These are phyloP conservation scores for Candida corydali DNA, from an alignment of 805 yeast species.

Conservation along the genomic window DNA sequence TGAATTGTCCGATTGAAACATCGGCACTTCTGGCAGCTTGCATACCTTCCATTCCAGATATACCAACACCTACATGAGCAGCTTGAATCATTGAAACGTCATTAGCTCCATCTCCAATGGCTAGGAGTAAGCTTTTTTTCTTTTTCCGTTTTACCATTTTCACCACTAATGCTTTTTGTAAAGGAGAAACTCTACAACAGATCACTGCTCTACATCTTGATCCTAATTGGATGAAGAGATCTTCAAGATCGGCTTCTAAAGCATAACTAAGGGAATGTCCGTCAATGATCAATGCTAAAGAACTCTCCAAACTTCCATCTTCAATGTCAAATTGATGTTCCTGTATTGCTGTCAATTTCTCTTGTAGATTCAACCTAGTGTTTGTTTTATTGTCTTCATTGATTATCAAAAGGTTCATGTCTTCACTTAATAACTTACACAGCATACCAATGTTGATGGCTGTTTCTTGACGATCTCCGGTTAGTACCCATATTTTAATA, in stretches of 20 bases:
- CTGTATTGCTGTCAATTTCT: conserved; percentile 70
- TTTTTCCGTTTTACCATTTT: conserved; percentile 82
- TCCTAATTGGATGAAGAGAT: conserved; percentile 72
- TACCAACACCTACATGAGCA: conserved; percentile 98
- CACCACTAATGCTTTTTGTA: conserved; percentile 95
- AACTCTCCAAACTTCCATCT: conserved; percentile 53
- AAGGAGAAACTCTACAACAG: conserved; percentile 96
- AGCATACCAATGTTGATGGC: conserved; percentile 99
- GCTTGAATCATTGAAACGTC: conserved; percentile 99
- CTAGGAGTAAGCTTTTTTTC: conserved; percentile 70
- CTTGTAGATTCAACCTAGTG: conserved; percentile 66
- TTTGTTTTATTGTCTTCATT: conserved; percentile 82
- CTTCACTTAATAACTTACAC: conserved; percentile 89
- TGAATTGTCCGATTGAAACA: conserved; percentile 93
- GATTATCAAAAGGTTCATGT: conserved; percentile 86
- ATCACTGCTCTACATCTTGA: conserved; percentile 90
- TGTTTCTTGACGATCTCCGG: conserved; percentile 98
- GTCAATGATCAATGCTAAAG: conserved; percentile 88
- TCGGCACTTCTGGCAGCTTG: conserved; percentile 99
- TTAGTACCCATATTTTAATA: conserved; percentile 93
- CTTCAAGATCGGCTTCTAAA: conserved; percentile 75
- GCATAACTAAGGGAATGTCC: conserved; percentile 90
- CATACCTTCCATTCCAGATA: conserved; percentile 99
- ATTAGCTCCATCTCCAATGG: conserved; percentile 98
- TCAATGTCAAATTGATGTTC: conserved; percentile 63